phyloP scores from a whole-genome alignment of 306 rosid genomes.

The Fragaria vesca region DNA sequence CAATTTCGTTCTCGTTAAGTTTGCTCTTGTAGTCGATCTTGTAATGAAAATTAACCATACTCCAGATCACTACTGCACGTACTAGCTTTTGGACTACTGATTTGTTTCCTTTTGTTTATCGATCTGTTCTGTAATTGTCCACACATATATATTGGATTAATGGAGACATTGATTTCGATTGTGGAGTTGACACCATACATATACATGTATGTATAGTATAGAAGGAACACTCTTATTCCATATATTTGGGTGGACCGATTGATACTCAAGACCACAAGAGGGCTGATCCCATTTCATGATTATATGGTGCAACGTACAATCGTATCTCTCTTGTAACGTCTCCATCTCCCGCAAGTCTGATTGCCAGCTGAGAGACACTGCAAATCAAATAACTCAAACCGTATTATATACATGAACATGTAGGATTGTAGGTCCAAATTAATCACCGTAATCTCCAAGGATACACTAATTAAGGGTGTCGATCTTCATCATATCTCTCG shows the following conservation, averaged over 20 bases:
- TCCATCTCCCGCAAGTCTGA: neutral
- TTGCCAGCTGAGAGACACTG: neutral
- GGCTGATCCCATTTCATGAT: neutral
- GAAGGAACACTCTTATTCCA: neutral
- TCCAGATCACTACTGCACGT: neutral
- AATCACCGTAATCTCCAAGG: conserved; percentile 2
- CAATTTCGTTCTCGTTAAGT: neutral
- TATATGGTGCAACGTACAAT: neutral
- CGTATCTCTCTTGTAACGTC: neutral
- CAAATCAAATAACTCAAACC: neutral
- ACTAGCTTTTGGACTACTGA: neutral
- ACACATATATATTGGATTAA: neutral
- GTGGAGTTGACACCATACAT: neutral
- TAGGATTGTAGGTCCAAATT: neutral
- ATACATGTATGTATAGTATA: no score
- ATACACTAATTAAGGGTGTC: conserved; percentile 20
- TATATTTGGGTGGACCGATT: neutral
- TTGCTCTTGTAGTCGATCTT: no score
- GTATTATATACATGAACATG: neutral
- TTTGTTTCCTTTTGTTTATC: neutral
- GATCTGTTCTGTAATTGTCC: neutral
- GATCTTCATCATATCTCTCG: conserved; percentile 38
- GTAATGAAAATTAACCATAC: no score
- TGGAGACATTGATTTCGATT: neutral
- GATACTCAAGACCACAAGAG: neutral